Base-by-base conservation (phyloP, 164 flowering plant genomes). In the Tetracentron sinense region DNA sequence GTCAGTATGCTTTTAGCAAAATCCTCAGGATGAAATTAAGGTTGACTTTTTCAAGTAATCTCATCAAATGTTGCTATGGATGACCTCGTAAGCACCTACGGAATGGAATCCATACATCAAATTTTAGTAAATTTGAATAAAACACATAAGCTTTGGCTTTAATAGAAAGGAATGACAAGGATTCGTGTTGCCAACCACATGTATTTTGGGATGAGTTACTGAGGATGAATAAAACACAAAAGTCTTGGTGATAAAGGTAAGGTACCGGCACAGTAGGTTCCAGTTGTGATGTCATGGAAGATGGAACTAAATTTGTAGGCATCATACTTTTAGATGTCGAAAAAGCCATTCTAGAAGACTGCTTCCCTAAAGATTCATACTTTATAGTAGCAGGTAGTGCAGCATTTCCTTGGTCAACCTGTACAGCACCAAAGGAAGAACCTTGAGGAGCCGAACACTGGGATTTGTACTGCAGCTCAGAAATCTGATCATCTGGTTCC, bases 401-500 rank as follows among this genome's bases (percentile, higher is more conserved):
- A 35, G 78, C 54, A 72, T 61, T 77, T 44, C 82, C 85, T 46
- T 76, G 88, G 27, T 82, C 84, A 71, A 60, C 22, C 47, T 72
- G 78, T 54, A 35, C 70, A 65, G 77, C 42, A 57, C 80, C 58
- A 59, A 77, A 67, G 62, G 83, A 70, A 44, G 87, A 57, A 19
- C 82, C 82, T 8, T 65, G 80, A 6, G 77, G 53, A 4, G 60
- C 54, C 38, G 84, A 62, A 49, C 76, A 54, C 20, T 74, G 88
- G 66, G 80, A 50, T 61, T 77, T 90, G 4, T 73, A 76, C 31
- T 77, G 90, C 72, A 77, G 85, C 29, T 85, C 93, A 72, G 63
- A 46, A 66, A 69, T 58, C 67, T 82, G 96, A 72, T 89, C 96
- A 64, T 58, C 46, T 3, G 79, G 74, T 72, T 88, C 96, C 54